These are phyloP conservation scores for Plectosphaerella cucumerina DNA, from an alignment of 2,329 filamentous ascomycete species.

Conservation along the genomic window DNA sequence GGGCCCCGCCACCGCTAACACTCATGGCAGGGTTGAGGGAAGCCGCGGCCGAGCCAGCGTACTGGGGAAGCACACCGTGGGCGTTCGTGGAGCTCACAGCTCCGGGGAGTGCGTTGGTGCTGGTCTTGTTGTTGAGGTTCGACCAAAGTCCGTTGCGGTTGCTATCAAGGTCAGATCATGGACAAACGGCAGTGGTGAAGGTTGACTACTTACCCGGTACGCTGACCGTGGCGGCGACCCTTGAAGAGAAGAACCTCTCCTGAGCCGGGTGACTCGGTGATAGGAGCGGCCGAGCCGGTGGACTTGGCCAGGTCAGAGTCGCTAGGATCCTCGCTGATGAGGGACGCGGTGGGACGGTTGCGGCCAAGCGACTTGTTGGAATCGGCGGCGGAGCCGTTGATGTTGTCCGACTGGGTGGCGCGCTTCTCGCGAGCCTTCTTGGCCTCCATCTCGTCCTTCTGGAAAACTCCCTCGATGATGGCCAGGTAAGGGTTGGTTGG, in stretches of 20 bases:
- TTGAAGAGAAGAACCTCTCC: constrained; percentile 26
- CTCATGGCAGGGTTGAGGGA: constrained; percentile 40
- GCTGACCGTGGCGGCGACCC: constrained; percentile 24
- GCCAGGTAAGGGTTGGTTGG: not conserved
- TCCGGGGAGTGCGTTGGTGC: constrained; percentile 39
- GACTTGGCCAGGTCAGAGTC: not conserved
- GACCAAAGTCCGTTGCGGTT: constrained; percentile 45
- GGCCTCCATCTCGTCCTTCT: not conserved
- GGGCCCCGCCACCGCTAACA: constrained; percentile 46
- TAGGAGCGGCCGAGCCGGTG: not conserved
- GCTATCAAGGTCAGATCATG: constrained; percentile 14
- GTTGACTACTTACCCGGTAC: constrained; percentile 22
- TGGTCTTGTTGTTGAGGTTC: constrained; percentile 48
- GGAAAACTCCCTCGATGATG: not conserved
- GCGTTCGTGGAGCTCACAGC: constrained; percentile 50
- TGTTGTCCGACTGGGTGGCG: constrained; percentile 12
- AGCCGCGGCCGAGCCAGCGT: constrained; percentile 47
- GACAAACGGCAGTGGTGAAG: too few relatives aligned
- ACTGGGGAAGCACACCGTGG: constrained; percentile 50
- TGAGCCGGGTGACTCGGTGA: not conserved
- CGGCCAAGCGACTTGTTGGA: not conserved
- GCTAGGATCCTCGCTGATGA: not conserved
- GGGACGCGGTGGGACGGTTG: constrained; percentile 6
- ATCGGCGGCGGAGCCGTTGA: constrained; percentile 1
- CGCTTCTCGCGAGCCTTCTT: constrained; percentile 5